Conservation (phyloP, 1,139 yeast species). For the Geotrichum histeridarum region DNA sequence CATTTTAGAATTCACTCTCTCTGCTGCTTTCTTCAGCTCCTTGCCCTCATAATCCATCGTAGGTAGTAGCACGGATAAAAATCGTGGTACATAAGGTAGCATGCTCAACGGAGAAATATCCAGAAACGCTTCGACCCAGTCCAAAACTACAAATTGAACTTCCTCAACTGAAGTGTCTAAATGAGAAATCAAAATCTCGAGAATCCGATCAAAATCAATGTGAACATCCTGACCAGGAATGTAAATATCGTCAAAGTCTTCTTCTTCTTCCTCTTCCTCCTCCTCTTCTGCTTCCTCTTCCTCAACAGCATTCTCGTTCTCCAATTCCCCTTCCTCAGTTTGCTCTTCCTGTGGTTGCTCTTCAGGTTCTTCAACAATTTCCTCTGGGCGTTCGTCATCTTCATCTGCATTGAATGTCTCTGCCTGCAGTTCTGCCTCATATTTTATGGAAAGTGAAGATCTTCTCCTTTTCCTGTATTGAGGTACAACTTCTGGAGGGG, state of each 20-base stretch:
- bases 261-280: slow-evolving; percentile 23
- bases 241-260: slow-evolving; percentile 53
- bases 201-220: slow-evolving; percentile 74
- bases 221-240: slow-evolving; percentile 86
- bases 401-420: no score
- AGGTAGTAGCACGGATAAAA: slow-evolving; percentile 54
- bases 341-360: background rate
- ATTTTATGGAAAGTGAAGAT: no score
- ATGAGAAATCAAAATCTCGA: slow-evolving; percentile 73
- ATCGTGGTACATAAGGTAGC: slow-evolving; percentile 56
- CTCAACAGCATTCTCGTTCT: background rate
- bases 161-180: slow-evolving; percentile 69
- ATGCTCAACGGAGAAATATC: slow-evolving; percentile 74
- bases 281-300: background rate
- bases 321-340: background rate
- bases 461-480: no score
- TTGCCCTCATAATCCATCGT: slow-evolving; percentile 51
- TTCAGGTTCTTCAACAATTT: background rate
- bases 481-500: background rate
- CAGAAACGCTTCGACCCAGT: slow-evolving; percentile 76
- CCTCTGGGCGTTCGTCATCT: background rate
- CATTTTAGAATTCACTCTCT: slow-evolving; percentile 47
- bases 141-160: slow-evolving; percentile 71
- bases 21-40: slow-evolving; percentile 51
- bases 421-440: no score